phyloP scores from a whole-genome alignment of 306 rosid species.

The Acacia confusa region DNA sequence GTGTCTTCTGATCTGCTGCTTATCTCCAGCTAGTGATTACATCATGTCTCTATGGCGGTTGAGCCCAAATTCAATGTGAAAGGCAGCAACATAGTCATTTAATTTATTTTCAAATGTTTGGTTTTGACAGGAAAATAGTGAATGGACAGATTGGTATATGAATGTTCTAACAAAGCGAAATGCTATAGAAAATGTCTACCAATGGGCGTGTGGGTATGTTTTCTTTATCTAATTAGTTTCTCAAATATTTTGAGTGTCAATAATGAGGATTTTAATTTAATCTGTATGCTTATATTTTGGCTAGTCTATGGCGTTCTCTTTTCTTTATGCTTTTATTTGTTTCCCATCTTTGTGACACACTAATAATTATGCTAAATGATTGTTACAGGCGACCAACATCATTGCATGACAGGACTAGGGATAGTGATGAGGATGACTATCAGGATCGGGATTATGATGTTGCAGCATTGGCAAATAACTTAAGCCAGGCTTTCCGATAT shows the following conservation, averaged over 20 bases:
- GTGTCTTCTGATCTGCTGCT: conserved; percentile 16
- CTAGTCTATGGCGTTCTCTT: neutral
- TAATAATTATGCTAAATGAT: conserved; percentile 29
- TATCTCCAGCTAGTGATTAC: conserved; percentile 15
- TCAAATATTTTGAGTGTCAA: neutral
- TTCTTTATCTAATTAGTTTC: conserved; percentile 8
- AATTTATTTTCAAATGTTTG: conserved; percentile 26
- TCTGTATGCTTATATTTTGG: neutral
- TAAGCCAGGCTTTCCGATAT: conserved; percentile 95
- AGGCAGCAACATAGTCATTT: conserved; percentile 6
- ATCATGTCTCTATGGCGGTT: conserved; percentile 5
- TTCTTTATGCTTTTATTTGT: neutral
- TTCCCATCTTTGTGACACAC: neutral
- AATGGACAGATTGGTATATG: conserved; percentile 82
- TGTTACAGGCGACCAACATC: conserved; percentile 90
- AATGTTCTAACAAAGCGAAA: conserved; percentile 68
- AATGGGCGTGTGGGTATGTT: conserved; percentile 99
- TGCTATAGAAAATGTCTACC: conserved; percentile 82
- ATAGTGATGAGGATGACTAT: conserved; percentile 95
- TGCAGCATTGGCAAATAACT: conserved; percentile 93
- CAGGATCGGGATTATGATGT: conserved; percentile 97
- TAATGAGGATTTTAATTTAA: neutral
- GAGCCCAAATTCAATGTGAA: conserved; percentile 1
- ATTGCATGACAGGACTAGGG: conserved; percentile 87
- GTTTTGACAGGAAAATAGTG: conserved; percentile 65